Conservation (phyloP, 345 rosid species). For the Eutrema japonicum region DNA sequence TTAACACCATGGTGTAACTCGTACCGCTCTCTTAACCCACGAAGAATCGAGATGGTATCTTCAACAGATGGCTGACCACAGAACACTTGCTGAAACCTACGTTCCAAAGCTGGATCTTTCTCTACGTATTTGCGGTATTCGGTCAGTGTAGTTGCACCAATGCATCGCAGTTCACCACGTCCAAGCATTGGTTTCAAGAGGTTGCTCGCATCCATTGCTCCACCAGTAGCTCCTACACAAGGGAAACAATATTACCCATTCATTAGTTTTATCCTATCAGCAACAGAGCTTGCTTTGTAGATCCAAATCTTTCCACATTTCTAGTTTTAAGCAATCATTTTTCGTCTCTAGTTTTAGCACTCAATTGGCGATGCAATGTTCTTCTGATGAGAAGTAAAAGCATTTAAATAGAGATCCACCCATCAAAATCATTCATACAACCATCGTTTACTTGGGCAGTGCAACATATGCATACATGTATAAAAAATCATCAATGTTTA, state of each 20-base stretch:
- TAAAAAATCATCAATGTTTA: neutral
- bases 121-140: constrained; percentile 89
- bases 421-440: neutral
- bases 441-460: neutral
- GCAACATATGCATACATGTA: neutral
- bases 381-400: neutral
- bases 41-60: constrained; percentile 90
- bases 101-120: constrained; percentile 91
- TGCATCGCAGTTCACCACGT: constrained; percentile 86
- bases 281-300: neutral
- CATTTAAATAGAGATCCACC: neutral
- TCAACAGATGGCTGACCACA: constrained; percentile 94
- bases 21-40: constrained; percentile 83
- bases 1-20: constrained; percentile 93
- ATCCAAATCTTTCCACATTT: too few relatives aligned
- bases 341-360: neutral
- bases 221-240: constrained; percentile 67
- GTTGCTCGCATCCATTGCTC: constrained; percentile 97
- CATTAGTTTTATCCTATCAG: constrained; percentile 4
- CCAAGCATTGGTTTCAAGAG: constrained; percentile 94
- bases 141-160: constrained; percentile 90
- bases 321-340: neutral
- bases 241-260: neutral
- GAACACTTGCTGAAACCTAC: constrained; percentile 93
- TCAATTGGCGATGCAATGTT: neutral